Evolutionary conservation across 139 green algal genomes (phyloP), one percentile per base, ranked within the genome.

Genomic region (Chlorella ohadii): DNA sequence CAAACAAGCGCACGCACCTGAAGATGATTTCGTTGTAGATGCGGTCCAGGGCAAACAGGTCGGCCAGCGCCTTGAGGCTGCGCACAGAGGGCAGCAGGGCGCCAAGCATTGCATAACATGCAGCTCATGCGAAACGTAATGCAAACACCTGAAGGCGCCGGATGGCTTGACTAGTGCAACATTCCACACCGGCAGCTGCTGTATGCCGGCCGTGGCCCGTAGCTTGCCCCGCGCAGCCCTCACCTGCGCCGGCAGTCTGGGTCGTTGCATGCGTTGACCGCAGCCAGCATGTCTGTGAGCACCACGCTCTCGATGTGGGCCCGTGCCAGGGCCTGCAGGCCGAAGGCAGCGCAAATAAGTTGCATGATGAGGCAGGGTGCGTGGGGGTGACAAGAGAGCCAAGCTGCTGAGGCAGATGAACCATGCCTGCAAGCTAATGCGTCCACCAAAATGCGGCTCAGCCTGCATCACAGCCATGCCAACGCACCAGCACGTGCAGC

Each of bases 31-130:
- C 94, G 12, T 72, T 47, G 78, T 95, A 85, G 68, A 97, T 94
- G 86, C 87, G 83, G 81, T 92, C 84, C 77, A 97, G 90, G 1
- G 94, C 94, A 84, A 95, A 97, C 28, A 96, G 82, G 88, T 96
- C 94, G 23, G 87, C 84, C 93, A 97, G 90, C 11, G 90, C 85
- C 85, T 94, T 87, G 34, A 83, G 63, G 39, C 39, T 65, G 76
- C 76, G 15, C 17, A 16, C 1, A 31, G 51, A 4, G 3, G 51
- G 51, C 12, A 59, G 44, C 44, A 11, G 6, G 44, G 11, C 11
- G 44, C n/a, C n/a, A n/a, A n/a, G n/a, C n/a, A n/a, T n/a, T n/a
- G n/a, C n/a, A n/a, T n/a, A n/a, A n/a, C n/a, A n/a, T n/a, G n/a
- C n/a, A n/a, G n/a, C n/a, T n/a, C n/a, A n/a, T n/a, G n/a, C n/a